A percentile compares a stretch with the other conserved stretches of the same genome.
Evolutionary conservation across 768 basidiomycete genomes (phyloP).

Genomic region (Albatrellus ellisii): DNA sequence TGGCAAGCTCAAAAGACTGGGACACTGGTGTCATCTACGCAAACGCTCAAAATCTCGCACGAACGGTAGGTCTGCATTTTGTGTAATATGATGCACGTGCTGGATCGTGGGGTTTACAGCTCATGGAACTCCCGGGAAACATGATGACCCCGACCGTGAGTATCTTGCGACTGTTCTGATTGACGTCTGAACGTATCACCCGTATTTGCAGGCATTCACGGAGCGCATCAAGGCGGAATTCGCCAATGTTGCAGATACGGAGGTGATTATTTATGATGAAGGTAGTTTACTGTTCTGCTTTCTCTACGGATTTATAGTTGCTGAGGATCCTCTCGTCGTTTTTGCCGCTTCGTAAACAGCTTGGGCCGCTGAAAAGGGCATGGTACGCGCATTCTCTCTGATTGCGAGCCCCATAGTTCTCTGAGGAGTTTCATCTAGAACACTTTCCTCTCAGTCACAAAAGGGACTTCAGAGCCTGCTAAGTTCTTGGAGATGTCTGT

Average conservation of each 20-base stretch:
- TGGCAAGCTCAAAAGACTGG: constrained; percentile 46
- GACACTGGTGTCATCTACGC: constrained; percentile 62
- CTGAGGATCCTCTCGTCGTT: no score
- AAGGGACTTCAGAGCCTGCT: constrained; percentile 71
- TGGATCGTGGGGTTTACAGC: constrained; percentile 25
- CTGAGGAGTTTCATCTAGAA: constrained; percentile 26
- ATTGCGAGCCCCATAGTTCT: background rate
- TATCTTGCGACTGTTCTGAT: constrained; percentile 3
- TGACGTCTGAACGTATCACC: background rate
- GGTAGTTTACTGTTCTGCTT: constrained; percentile 26
- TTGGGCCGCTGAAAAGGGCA: constrained; percentile 77
- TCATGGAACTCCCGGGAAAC: constrained; percentile 80
- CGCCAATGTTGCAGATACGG: constrained; percentile 48
- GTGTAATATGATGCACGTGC: background rate
- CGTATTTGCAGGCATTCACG: constrained; percentile 39
- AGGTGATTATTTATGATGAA: constrained; percentile 61
- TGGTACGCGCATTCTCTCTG: constrained; percentile 40
- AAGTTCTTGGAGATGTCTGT: constrained; percentile 77
- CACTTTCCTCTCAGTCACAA: constrained; percentile 79
- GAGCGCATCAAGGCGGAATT: constrained; percentile 61
- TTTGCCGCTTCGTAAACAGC: constrained; percentile 24
- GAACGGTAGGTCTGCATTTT: constrained; percentile 36
- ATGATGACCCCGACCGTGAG: constrained; percentile 72
- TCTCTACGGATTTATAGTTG: no score
- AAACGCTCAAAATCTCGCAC: constrained; percentile 66